Conservation (phyloP, 805 yeast species). For the Candida chilensis region DNA sequence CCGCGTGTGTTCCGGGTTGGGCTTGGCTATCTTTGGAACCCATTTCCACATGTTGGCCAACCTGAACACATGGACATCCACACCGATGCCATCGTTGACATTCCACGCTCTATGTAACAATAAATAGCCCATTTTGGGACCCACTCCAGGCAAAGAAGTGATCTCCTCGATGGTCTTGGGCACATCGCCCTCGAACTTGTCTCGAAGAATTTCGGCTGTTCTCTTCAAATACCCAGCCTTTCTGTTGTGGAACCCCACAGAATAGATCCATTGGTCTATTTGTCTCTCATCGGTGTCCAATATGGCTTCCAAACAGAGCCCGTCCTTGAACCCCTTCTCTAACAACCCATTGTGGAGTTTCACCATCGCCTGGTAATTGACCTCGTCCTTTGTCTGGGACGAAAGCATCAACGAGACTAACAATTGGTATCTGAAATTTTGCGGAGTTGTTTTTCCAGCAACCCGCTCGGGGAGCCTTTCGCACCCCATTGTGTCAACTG, state of each 20-base stretch:
- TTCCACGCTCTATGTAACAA: slow-evolving; percentile 80
- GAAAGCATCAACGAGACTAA: slow-evolving; percentile 79
- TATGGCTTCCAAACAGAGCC: slow-evolving; percentile 50
- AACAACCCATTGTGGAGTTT: slow-evolving; percentile 41
- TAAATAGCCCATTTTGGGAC: slow-evolving; percentile 90
- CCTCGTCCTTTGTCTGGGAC: slow-evolving; percentile 87
- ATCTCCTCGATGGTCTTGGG: slow-evolving; percentile 65
- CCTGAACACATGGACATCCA: slow-evolving; percentile 85
- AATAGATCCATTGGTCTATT: slow-evolving; percentile 57
- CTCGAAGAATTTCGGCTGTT: slow-evolving; percentile 44
- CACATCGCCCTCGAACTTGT: slow-evolving; percentile 52
- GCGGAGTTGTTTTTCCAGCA: slow-evolving; percentile 22
- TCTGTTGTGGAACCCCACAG: slow-evolving; percentile 82
- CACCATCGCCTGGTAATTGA: slow-evolving; percentile 65
- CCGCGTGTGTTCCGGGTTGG: slow-evolving; percentile 74
- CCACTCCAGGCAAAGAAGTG: slow-evolving; percentile 77
- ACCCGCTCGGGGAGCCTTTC: slow-evolving; percentile 44
- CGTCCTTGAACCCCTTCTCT: slow-evolving; percentile 29
- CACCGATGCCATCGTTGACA: slow-evolving; percentile 77
- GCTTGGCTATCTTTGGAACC: slow-evolving; percentile 39
- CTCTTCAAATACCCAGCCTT: slow-evolving; percentile 65
- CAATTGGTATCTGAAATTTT: slow-evolving; percentile 56
- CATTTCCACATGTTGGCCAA: slow-evolving; percentile 75
- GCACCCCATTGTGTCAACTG: slow-evolving; percentile 88
- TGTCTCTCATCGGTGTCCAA: slow-evolving; percentile 38